These are phyloP conservation scores for Globisporangium rhizosaccharum DNA, from an alignment of 352 stramenopile genomes.

Conservation along the genomic window DNA sequence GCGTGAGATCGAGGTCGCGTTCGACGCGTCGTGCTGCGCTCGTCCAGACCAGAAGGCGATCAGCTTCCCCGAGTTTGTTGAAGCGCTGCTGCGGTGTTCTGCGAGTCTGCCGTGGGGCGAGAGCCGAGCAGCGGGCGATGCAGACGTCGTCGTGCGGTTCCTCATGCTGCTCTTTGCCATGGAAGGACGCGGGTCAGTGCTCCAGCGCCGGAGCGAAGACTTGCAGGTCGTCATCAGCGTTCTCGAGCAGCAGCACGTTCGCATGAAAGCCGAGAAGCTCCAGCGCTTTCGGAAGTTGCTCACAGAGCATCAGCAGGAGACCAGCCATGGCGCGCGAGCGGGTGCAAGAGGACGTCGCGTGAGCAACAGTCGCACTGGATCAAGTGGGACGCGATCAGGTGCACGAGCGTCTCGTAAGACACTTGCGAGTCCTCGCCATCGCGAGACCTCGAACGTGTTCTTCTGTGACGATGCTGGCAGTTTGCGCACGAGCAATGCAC, in stretches of 20 bases:
- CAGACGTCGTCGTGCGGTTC: conserved; percentile 49
- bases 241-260: conserved; percentile 34
- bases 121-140: conserved; percentile 9
- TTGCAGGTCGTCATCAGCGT: conserved; percentile 45
- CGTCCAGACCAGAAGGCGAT: conserved; percentile 21
- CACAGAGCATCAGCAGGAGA: conserved; percentile 11
- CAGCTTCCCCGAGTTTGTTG: conserved; percentile 59
- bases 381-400: neutral
- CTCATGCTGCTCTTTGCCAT: conserved; percentile 77
- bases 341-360: neutral
- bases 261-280: conserved; percentile 33
- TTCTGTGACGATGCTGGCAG: too few relatives aligned
- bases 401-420: neutral
- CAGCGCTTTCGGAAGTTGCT: conserved; percentile 41
- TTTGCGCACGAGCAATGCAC: too few relatives aligned
- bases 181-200: conserved; percentile 56
- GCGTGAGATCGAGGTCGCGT: conserved; percentile 41
- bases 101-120: conserved; percentile 36
- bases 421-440: too few relatives aligned
- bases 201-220: conserved; percentile 53
- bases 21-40: conserved; percentile 29
- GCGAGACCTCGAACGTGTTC: too few relatives aligned
- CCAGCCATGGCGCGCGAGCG: too few relatives aligned
- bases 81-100: conserved; percentile 49
- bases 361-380: neutral